Base-by-base conservation (phyloP, 495 filamentous ascomycete species). In the Penicillium cinerascens region DNA sequence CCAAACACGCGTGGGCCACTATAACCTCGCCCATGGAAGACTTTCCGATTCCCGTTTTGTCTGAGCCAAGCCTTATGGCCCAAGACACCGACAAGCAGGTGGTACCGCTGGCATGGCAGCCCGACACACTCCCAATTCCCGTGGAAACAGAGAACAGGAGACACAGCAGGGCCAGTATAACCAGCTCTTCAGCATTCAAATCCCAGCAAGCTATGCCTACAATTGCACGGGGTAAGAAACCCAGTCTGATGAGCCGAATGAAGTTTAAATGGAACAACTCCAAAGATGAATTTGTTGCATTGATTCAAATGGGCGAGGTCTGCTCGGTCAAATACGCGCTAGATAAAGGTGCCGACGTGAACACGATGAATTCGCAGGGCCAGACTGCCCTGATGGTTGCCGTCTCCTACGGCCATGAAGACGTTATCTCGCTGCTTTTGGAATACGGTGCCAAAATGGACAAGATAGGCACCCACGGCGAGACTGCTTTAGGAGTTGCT, bases 331-430 rank as follows among this genome's bases (percentile, higher is more conserved):
- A 54, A 38, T 23, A 22, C 4, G 44, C 54, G 8, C 50, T 79
- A 6, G 51, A 67, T 11, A 68, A 66, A 49, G 71, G 67, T 1
- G 73, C 75, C 2, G 61, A 77, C 43, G 51, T 67, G 37, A 66
- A 77, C 43, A 58, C 61, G 4, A 57, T 57, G 42, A 68, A 73
- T 46, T 42, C 40, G 5, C 23, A 52, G 1, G 65, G 67, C 25
- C 64, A 70, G 38, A 75, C 73, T 2, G 65, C 63, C 4, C 56
- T 78, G 6, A 74, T 77, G 55, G 52, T 66, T 15, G 70, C 64
- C 25, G 51, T 56, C 13, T 44, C 43, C 16, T 48, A 49, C n/a
- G 56, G 59, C 6, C 58, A 66, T 25, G 44, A 54, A 13, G 23
- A 54, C 15, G 45, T 75, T 18, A 43, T 58, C 11, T 42, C 53